Base-by-base conservation (phyloP, 306 rosid species). In the Prinsepia uniflora region DNA sequence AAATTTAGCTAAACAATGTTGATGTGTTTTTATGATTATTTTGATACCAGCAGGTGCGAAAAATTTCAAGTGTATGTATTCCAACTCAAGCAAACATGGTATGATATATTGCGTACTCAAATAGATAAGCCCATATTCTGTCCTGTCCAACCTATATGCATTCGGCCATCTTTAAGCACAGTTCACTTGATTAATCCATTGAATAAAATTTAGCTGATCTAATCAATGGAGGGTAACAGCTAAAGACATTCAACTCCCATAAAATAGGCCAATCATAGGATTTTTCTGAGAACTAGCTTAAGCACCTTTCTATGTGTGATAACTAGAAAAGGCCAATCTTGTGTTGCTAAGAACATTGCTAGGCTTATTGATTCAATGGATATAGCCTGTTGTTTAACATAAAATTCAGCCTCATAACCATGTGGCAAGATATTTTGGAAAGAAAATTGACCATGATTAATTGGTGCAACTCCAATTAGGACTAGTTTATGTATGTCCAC, bases 221-320 rank as follows among this genome's bases (percentile, higher is more conserved):
- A 55, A 55, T 55, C 36, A 55, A 55, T n/a, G 11, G 60, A 58
- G 10, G 22, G 42, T 58, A 58, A 30, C 41, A 58, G 63, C 63
- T 24, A 24, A 58, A 58, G 9, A 10, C 41, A 10, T 58, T 58
- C 10, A 58, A 59, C 30, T 30, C n/a, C 70, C 22, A 46, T 24
- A 12, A 46, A 34, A 13, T 4, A 8, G 6, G 42, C 43, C 44
- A 24, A 65, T 19, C 59, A 4, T 13, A 19, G 8, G 30, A n/a
- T n/a, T 46, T 65, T 65, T 22, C 55, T 45, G 8, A 20, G 43
- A 66, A 8, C 43, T 24, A 66, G 43, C 22, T 47, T 46, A 0
- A 6, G n/a, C n/a, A 10, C 24, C 8, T 10, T 65, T 65, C 36
- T 65, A 12, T 30, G 44, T 8, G 22, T 30, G 20, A 12, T 8